phyloP scores from a whole-genome alignment of 176 grass and related monocot genomes.

The Oryza punctata region DNA sequence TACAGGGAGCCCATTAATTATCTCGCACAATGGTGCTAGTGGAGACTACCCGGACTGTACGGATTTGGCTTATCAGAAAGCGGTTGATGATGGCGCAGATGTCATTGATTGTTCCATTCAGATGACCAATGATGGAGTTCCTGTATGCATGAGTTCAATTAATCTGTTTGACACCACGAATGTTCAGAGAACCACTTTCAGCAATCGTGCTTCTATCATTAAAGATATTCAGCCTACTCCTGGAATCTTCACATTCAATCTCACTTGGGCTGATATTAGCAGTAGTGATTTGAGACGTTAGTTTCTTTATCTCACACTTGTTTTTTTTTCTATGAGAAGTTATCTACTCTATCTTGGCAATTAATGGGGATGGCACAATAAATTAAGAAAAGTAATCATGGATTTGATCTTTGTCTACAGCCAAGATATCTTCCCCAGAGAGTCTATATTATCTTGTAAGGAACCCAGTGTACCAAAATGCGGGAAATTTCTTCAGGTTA shows the following conservation, averaged over 20 bases:
- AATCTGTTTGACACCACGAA: slow-evolving; percentile 54
- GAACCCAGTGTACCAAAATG: slow-evolving; percentile 61
- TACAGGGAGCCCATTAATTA: slow-evolving; percentile 66
- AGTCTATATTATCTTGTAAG: slow-evolving; percentile 25
- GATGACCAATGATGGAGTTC: slow-evolving; percentile 60
- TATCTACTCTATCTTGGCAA: background rate
- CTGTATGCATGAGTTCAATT: slow-evolving; percentile 88
- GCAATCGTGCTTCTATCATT: slow-evolving; percentile 28
- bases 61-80: slow-evolving; percentile 65
- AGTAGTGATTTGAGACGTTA: slow-evolving; percentile 62
- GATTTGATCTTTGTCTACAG: slow-evolving; percentile 39
- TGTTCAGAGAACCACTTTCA: slow-evolving; percentile 52
- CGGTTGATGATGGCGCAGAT: slow-evolving; percentile 72
- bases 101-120: slow-evolving; percentile 86
- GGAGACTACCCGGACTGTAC: slow-evolving; percentile 86
- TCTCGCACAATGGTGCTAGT: slow-evolving; percentile 84
- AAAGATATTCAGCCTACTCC: slow-evolving; percentile 7
- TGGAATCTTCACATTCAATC: slow-evolving; percentile 88
- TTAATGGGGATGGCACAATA: background rate
- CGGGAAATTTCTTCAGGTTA: slow-evolving; percentile 63
- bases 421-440: slow-evolving; percentile 63
- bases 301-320: slow-evolving; percentile 31
- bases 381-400: slow-evolving; percentile 17
- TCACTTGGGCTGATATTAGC: slow-evolving; percentile 65
- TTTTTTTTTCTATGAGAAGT: slow-evolving; percentile 17